phyloP scores from a whole-genome alignment of 805 yeast species.

The Hanseniaspora mollemarum region DNA sequence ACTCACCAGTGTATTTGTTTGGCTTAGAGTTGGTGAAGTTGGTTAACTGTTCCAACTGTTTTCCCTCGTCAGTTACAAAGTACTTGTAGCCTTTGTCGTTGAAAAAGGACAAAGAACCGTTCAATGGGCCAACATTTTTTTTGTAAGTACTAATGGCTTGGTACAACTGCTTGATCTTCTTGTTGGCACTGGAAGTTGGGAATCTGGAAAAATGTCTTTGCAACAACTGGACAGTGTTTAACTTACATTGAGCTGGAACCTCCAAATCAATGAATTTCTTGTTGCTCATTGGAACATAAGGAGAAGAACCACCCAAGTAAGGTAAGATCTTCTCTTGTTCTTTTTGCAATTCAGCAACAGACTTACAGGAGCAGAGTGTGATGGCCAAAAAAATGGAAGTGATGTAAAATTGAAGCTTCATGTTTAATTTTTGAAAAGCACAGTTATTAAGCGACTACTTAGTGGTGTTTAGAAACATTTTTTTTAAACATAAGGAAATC shows the following conservation, averaged over 20 bases:
- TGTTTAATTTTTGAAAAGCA: background rate
- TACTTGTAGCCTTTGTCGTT: constrained; percentile 36
- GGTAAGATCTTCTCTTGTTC: constrained; percentile 32
- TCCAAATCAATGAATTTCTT: constrained; percentile 45
- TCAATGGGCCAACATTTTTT: constrained; percentile 28
- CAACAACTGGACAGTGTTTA: constrained; percentile 57
- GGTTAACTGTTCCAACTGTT: constrained; percentile 35
- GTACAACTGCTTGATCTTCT: constrained; percentile 28
- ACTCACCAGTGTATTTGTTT: constrained; percentile 39
- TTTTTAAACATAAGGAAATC: no score
- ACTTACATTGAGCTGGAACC: constrained; percentile 39
- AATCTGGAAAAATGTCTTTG: constrained; percentile 74
- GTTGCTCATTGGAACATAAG: constrained; percentile 37
- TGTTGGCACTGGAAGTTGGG: constrained; percentile 39
- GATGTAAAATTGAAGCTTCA: background rate
- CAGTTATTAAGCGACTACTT: background rate
- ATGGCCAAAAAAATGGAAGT: background rate
- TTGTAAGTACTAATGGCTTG: constrained; percentile 20
- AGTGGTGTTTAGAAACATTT: no score
- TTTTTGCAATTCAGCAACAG: background rate
- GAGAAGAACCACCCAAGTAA: constrained; percentile 45
- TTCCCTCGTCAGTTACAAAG: constrained; percentile 32
- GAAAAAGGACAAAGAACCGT: constrained; percentile 37
- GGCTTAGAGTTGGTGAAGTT: constrained; percentile 24
- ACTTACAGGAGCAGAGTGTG: background rate